Base-by-base conservation (phyloP, 2,329 filamentous ascomycete species). In the Pseudocercospora fijiensis region DNA sequence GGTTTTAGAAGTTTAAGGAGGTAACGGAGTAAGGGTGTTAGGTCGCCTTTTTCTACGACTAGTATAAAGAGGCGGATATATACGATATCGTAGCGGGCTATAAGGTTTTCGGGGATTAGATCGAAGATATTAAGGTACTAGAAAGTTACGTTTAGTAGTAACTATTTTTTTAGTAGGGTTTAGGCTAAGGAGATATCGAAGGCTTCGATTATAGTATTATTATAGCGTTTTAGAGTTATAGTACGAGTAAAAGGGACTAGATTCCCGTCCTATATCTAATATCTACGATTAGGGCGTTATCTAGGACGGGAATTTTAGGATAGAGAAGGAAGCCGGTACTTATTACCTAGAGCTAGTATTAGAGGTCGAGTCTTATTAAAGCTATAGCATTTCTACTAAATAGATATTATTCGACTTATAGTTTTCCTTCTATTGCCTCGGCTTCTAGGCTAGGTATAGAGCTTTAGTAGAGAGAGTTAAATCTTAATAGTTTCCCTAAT, bases 291-390 rank as follows among this genome's bases (percentile, higher is more conserved):
- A 66, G 13, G 4, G 65, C 53, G 20, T 61, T 53, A 9, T 49
- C 11, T 9, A 33, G 33, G 10, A 65, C 53, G 1, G 56, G 47
- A 49, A 76, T 71, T 11, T 59, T 57, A 2, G 72, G 73, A 56
- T 77, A 74, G 8, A 77, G 64, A 28, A 64, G 69, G 57, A 65
- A 75, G 20, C 67, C 63, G 2, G 73, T 67, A 10, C 68, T 64
- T 22, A 72, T 65, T 51, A 69, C 69, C 71, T 71, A 77, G 5
- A 75, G 67, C 30, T 71, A 72, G 41, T 76, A 72, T 55, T 76
- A 73, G 43, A 74, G 63, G 47, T 75, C 72, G 1, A 75, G 63
- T 13, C 68, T 64, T 10, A 61, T 63, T 13, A 64, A 65, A n/a
- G 65, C 64, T 20, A 68, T 41, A 11, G 64, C 52, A 51, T 69